Base-by-base conservation (phyloP, 805 yeast species). In the Starmerella gropengiesseri region DNA sequence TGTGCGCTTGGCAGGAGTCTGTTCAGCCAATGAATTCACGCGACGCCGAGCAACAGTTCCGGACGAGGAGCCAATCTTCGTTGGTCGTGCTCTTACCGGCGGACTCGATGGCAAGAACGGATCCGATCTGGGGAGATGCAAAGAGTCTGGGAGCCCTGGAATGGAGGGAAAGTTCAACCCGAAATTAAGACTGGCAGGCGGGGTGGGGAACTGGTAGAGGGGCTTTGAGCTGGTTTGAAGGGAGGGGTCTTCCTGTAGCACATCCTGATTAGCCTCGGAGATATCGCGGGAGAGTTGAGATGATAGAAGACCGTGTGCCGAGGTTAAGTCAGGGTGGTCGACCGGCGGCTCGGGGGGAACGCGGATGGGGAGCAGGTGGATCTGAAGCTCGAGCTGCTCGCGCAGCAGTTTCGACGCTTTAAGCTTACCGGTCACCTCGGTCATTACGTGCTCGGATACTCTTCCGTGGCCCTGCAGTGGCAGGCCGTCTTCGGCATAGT, bases 381-480 rank as follows among this genome's bases (percentile, higher is more conserved):
- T 29, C 22, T 32, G 46, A 21, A 49, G 39, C 31, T 48, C 50
- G n/a, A 47, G 37, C 30, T 38, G 43, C 31, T 43, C 51, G 11
- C 20, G 31, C 28, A 17, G 20, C 17, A 48, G 29, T n/a, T 34
- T 37, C 16, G 48, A 41, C 5, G 33, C 3, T 14, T 40, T 9
- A 14, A 48, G 40, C 23, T 27, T 37, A n/a, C 52, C 52, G 5
- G 47, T 48, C 25, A 47, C 52, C 12, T 38, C 41, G 9, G 34
- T 17, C 33, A 30, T 27, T 2, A 35, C 17, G 21, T 19, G 17
- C n/a, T 41, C 39, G 11, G 46, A 43, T 2, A 66, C 52, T 44
- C 55, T 46, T 12, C 70, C 70, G 46, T 66, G 68, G 20, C 67
- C 66, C 35, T 63, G 64, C 25, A 61, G 47, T 11, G 70, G 69